These are phyloP conservation scores for Myxozyma neotropica DNA, from an alignment of 805 yeast species.

Conservation along the genomic window DNA sequence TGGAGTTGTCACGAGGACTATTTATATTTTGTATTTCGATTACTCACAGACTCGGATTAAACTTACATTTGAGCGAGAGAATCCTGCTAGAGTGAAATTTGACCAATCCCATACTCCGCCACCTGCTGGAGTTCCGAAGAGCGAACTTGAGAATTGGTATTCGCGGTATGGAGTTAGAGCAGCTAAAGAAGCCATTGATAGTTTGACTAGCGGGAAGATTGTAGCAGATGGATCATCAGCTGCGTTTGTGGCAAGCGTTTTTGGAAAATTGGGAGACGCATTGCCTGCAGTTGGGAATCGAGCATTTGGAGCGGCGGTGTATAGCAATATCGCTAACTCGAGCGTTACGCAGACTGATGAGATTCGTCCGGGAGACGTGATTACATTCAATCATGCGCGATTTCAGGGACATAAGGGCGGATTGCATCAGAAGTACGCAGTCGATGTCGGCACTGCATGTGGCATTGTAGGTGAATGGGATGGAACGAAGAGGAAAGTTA, in stretches of 20 bases:
- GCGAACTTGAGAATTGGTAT: slow-evolving; percentile 54
- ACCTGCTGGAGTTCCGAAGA: slow-evolving; percentile 50
- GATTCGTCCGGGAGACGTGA: slow-evolving; percentile 79
- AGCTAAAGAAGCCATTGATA: slow-evolving; percentile 36
- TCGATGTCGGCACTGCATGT: slow-evolving; percentile 60
- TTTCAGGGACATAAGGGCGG: slow-evolving; percentile 66
- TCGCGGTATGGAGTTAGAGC: slow-evolving; percentile 57
- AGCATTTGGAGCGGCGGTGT: slow-evolving; percentile 74
- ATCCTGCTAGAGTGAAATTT: slow-evolving; percentile 55
- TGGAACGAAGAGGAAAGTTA: slow-evolving; percentile 55
- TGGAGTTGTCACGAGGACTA: slow-evolving; percentile 56
- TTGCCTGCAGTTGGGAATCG: slow-evolving; percentile 64
- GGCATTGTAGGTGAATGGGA: slow-evolving; percentile 72
- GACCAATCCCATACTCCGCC: slow-evolving; percentile 47
- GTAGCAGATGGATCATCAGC: slow-evolving; percentile 43
- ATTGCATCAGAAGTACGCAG: slow-evolving; percentile 56
- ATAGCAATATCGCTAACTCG: slow-evolving; percentile 56
- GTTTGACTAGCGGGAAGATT: slow-evolving; percentile 41
- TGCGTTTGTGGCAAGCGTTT: slow-evolving; percentile 39
- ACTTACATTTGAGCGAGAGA: slow-evolving; percentile 55
- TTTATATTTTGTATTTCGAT: slow-evolving; percentile 72
- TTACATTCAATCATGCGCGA: slow-evolving; percentile 68
- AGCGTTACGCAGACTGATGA: slow-evolving; percentile 58
- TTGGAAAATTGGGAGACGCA: slow-evolving; percentile 45
- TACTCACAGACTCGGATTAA: slow-evolving; percentile 67